These are phyloP conservation scores for Trichophyton verrucosum DNA, from an alignment of 2,329 filamentous ascomycete genomes.

Conservation along the genomic window DNA sequence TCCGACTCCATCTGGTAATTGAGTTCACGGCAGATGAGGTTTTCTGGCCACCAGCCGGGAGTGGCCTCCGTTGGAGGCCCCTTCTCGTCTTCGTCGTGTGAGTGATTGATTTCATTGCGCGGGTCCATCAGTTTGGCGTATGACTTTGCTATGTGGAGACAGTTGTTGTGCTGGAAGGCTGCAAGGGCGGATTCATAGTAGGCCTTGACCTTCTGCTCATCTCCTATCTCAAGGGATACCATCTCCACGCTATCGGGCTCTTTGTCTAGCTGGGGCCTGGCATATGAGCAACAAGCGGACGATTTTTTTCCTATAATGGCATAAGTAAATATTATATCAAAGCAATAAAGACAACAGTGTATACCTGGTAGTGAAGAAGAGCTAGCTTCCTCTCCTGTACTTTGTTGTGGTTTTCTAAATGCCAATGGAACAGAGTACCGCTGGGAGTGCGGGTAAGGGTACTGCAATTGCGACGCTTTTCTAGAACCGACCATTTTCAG, in stretches of 20 bases:
- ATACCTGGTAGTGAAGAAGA: background rate
- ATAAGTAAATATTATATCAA: background rate
- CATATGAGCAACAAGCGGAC: background rate
- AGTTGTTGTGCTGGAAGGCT: constrained; percentile 34
- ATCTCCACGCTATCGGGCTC: constrained; percentile 4
- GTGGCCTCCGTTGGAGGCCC: constrained; percentile 34
- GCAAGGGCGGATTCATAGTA: constrained; percentile 33
- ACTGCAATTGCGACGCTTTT: background rate
- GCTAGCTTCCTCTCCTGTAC: background rate
- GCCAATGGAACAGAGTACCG: background rate
- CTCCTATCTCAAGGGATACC: constrained; percentile 25
- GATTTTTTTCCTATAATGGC: background rate
- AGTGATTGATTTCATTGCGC: constrained; percentile 36
- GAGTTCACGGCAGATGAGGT: constrained; percentile 36
- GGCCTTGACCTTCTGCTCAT: constrained; percentile 30
- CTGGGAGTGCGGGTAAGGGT: background rate
- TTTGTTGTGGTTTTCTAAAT: background rate
- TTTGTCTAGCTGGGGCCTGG: background rate
- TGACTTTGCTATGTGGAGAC: constrained; percentile 32
- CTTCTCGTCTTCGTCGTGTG: constrained; percentile 36
- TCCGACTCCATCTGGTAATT: constrained; percentile 37
- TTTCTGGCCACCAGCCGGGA: constrained; percentile 14
- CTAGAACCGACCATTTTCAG: background rate
- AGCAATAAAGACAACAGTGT: background rate
- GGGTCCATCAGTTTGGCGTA: constrained; percentile 37